Evolutionary conservation across 352 stramenopile species (phyloP).

Genomic region (Globisporangium paroecandrum): DNA sequence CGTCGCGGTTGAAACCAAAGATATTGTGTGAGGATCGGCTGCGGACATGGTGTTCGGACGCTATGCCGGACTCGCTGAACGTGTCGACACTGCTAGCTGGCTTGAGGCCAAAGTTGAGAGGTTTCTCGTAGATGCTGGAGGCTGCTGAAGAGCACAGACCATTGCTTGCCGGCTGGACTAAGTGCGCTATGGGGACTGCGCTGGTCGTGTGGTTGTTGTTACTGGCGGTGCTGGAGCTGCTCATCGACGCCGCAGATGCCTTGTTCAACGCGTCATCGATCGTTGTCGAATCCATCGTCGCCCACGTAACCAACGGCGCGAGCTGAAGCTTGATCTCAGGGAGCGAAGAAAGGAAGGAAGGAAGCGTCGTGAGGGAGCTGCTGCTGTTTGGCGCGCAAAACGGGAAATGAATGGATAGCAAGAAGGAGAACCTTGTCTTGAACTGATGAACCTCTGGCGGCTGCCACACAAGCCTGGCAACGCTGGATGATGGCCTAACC

Average conservation of each 20-base stretch:
- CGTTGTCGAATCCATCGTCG: constrained; percentile 7
- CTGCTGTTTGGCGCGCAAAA: too few species aligned
- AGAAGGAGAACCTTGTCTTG: too few species aligned
- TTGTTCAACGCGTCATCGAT: not conserved
- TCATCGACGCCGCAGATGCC: not conserved
- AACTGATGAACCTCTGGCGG: too few species aligned
- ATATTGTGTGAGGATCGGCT: constrained; percentile 70
- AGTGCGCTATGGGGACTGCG: constrained; percentile 15
- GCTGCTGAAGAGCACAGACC: constrained; percentile 24
- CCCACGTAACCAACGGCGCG: constrained; percentile 2
- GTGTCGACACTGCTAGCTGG: constrained; percentile 21
- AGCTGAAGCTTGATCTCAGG: too few species aligned
- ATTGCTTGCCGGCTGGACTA: constrained; percentile 13
- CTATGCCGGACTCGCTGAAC: constrained; percentile 34
- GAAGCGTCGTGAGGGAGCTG: too few species aligned
- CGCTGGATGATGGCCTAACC: too few species aligned
- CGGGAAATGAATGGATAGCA: too few species aligned
- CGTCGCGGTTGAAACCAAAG: constrained; percentile 65
- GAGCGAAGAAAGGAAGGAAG: too few species aligned
- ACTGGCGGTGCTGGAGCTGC: not conserved
- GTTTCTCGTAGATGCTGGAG: constrained; percentile 32
- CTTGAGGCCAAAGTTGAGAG: constrained; percentile 27
- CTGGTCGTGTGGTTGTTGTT: not conserved
- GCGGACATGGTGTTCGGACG: constrained; percentile 59
- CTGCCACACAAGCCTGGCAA: too few species aligned